Base-by-base conservation (phyloP, 495 filamentous ascomycete species). In the Penicillium canescens region DNA sequence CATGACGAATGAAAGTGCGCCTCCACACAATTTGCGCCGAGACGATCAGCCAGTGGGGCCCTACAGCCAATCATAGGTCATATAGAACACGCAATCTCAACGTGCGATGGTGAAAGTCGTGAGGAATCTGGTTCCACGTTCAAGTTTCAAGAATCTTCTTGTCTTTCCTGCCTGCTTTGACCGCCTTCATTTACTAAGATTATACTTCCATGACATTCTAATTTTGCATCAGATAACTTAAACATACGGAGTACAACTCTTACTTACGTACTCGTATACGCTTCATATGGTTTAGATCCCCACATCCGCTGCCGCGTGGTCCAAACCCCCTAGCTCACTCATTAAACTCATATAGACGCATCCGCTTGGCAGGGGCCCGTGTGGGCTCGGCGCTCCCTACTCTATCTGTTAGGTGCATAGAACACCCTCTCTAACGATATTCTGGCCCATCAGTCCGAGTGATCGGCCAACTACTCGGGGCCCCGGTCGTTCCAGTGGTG, bases 51-150 rank as follows among this genome's bases (percentile, higher is more conserved):
- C 6, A 21, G 48, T 51, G 49, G 49, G 33, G 8, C 20, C 18
- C 23, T 3, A 3, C 12, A n/a, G 16, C 67, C 67, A 70, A 70
- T 70, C 52, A 62, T 42, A 48, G 33, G 7, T 2, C 21, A 42
- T 42, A 26, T 41, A 63, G 68, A 65, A 71, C 68, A 65, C 68
- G 68, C 68, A 66, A 71, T 71, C 65, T 60, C 43, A 38, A 35
- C 39, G 48, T 34, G 51, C 46, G 68, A 71, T 71, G 68, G 63
- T 71, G 68, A 68, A 67, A 66, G 56, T 38, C 4, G 7, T 11
- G 18, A 3, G 6, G 6, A 31, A 31, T 31, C 28, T 31, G 31
- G 26, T 20, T 61, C 66, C 65, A 66, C 60, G 58, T 62, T 61
- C 0, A 6, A 10, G 23, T 41, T 41, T 26, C 12, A 12, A 6